Base-by-base conservation (phyloP, 1,139 yeast species). In the Pichia sp. region DNA sequence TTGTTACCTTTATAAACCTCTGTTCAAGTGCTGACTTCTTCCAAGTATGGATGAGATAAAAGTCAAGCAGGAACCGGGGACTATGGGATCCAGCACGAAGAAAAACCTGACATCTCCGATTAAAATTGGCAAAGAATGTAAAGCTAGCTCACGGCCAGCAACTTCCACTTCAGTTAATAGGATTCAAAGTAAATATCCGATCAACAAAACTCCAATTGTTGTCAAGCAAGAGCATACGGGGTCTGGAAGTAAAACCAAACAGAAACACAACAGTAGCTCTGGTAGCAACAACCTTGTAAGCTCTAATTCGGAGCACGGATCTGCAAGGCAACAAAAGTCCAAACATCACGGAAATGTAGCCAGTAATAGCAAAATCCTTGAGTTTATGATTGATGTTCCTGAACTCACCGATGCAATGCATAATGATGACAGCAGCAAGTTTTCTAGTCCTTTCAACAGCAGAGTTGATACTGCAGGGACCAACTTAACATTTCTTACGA, bases 391-490 rank as follows among this genome's bases (percentile, higher is more conserved):
- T 30, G 46, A 53, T 34, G 43, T 50, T 7, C 55, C 55, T 5
- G 52, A 53, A 18, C 21, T 53, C 6, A 19, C 31, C 12, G 31
- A 25, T 19, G 42, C 39, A 7, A 21, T 18, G 12, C 42, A 46
- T 10, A 30, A 46, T 26, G 43, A 41, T 31, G 41, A 48, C 10
- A 50, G 50, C 22, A 51, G 48, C 42, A 51, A 42, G 19, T 44
- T 51, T 28, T 53, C 56, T 13, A 53, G 54, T 44, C 54, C 54
- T 3, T 51, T 53, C 18, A 47, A 44, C 39, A 49, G 51, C 36
- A 41, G 54, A 28, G 46, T 45, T 30, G 51, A 53, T 31, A 53
- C 53, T 6, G 55, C 55, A 6, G 55, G 53, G 5, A 53, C 55
- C 4, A 53, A 53, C 25, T 16, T 49, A 7, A 52, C 55, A 18